Evolutionary conservation across 768 basidiomycete species (phyloP).

Genomic region (Lepiota venenata): DNA sequence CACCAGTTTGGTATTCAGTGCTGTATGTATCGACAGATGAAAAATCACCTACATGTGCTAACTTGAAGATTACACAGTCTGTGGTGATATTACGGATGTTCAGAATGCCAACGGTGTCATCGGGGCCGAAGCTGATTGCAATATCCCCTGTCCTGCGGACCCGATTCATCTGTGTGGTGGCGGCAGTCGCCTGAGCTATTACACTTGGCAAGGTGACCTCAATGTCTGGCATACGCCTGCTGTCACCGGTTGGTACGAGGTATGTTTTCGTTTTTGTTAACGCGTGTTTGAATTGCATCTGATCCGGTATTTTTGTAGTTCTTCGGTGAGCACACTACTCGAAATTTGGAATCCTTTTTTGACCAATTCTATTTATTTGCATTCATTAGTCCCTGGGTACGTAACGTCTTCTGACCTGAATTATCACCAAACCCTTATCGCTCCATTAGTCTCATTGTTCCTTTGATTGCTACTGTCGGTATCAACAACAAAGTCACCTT

Average conservation of each 20-base stretch:
- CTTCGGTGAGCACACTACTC: slow-evolving; percentile 32
- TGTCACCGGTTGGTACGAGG: slow-evolving; percentile 71
- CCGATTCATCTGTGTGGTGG: slow-evolving; percentile 68
- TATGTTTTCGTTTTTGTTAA: slow-evolving; percentile 22
- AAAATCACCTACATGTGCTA: not conserved
- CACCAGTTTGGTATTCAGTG: slow-evolving; percentile 62
- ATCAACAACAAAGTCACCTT: slow-evolving; percentile 82
- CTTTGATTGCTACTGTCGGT: slow-evolving; percentile 71
- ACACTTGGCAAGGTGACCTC: slow-evolving; percentile 49
- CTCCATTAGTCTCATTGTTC: slow-evolving; percentile 56
- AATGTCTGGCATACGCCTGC: slow-evolving; percentile 63
- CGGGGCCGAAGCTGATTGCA: slow-evolving; percentile 41
- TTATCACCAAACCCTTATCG: slow-evolving; percentile 9
- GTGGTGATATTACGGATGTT: slow-evolving; percentile 65
- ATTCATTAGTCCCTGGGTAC: slow-evolving; percentile 44
- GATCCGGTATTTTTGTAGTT: slow-evolving; percentile 30
- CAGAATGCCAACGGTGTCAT: slow-evolving; percentile 33
- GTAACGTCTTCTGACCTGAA: slow-evolving; percentile 15
- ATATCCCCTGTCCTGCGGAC: slow-evolving; percentile 64
- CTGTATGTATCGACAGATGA: slow-evolving; percentile 42
- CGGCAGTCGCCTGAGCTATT: slow-evolving; percentile 48
- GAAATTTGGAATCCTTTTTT: not conserved
- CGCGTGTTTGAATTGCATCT: not conserved
- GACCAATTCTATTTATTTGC: slow-evolving; percentile 6
- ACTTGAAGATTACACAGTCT: slow-evolving; percentile 38